These are phyloP conservation scores for Paecilomyces variotii DNA, from an alignment of 2,329 filamentous ascomycete genomes.

Conservation along the genomic window DNA sequence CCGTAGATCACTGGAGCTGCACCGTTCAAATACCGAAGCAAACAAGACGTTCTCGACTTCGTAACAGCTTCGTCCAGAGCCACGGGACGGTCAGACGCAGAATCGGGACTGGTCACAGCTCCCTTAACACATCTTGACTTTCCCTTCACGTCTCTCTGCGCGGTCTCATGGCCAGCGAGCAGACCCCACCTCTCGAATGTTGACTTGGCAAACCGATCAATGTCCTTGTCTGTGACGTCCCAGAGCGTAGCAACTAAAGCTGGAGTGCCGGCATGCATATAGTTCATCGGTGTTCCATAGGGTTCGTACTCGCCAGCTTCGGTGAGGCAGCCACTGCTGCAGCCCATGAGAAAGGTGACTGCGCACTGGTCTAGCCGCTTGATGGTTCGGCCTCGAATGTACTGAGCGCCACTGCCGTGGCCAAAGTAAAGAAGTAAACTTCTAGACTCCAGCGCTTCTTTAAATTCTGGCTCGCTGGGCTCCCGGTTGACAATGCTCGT, in stretches of 20 bases:
- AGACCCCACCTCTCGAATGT: slow-evolving; percentile 85
- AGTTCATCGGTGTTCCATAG: slow-evolving; percentile 84
- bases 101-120: slow-evolving; percentile 6
- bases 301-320: slow-evolving; percentile 83
- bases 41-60: slow-evolving; percentile 67
- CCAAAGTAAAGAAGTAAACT: slow-evolving; percentile 89
- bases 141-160: slow-evolving; percentile 17
- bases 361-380: slow-evolving; percentile 71
- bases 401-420: slow-evolving; percentile 90
- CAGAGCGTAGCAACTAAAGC: slow-evolving; percentile 88
- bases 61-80: slow-evolving; percentile 76
- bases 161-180: slow-evolving; percentile 36
- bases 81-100: slow-evolving; percentile 30
- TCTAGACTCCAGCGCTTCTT: slow-evolving; percentile 54
- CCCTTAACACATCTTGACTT: slow-evolving; percentile 19
- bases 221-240: slow-evolving; percentile 97
- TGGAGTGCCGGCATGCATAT: slow-evolving; percentile 78
- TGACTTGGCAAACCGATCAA: slow-evolving; percentile 78
- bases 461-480: slow-evolving; percentile 73
- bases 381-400: slow-evolving; percentile 77
- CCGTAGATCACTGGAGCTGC: slow-evolving; percentile 93
- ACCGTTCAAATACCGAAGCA: slow-evolving; percentile 84
- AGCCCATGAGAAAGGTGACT: slow-evolving; percentile 86
- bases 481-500: slow-evolving; percentile 57
- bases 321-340: slow-evolving; percentile 72